A percentile compares a stretch with the other conserved stretches of the same genome.
phyloP scores from a whole-genome alignment of 1,284 basidiomycete genomes.

The Ganoderma sinense region DNA sequence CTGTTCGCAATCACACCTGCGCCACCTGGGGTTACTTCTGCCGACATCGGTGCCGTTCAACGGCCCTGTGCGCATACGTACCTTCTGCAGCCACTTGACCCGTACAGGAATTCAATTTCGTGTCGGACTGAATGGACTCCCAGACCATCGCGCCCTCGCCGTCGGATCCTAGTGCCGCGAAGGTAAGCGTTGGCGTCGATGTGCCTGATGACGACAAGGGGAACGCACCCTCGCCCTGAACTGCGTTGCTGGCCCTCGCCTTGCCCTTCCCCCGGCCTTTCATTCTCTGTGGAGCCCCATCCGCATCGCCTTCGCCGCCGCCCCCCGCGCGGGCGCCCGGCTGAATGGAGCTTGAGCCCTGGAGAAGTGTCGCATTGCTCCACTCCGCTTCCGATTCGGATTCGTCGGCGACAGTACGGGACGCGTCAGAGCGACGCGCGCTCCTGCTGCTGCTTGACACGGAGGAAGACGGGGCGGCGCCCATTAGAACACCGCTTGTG shows the following conservation, averaged over 20 bases:
- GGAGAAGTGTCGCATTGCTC: conserved; percentile 20
- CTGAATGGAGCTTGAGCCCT: background rate
- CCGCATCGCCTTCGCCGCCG: conserved; percentile 19
- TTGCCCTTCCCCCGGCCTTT: conserved; percentile 21
- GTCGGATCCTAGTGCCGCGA: background rate
- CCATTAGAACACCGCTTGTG: background rate
- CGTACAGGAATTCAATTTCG: background rate
- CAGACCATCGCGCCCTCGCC: conserved; percentile 7
- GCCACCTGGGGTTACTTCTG: conserved; percentile 25
- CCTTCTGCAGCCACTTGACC: conserved; percentile 1
- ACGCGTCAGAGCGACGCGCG: conserved; percentile 9
- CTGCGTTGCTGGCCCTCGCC: background rate
- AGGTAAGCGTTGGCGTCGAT: background rate
- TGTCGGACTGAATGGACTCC: conserved; percentile 5
- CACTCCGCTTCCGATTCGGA: conserved; percentile 7
- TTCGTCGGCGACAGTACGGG: background rate
- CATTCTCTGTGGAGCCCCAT: conserved; percentile 13
- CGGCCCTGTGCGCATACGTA: conserved; percentile 11
- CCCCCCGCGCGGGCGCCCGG: background rate
- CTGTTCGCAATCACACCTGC: conserved; percentile 14
- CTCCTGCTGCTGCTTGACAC: conserved; percentile 3
- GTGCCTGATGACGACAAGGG: conserved; percentile 3
- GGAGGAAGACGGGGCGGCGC: conserved; percentile 5
- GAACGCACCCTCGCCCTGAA: conserved; percentile 1
- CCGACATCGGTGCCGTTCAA: conserved; percentile 11